phyloP scores from a whole-genome alignment of 768 basidiomycete species.

The Lactarius evosmus region DNA sequence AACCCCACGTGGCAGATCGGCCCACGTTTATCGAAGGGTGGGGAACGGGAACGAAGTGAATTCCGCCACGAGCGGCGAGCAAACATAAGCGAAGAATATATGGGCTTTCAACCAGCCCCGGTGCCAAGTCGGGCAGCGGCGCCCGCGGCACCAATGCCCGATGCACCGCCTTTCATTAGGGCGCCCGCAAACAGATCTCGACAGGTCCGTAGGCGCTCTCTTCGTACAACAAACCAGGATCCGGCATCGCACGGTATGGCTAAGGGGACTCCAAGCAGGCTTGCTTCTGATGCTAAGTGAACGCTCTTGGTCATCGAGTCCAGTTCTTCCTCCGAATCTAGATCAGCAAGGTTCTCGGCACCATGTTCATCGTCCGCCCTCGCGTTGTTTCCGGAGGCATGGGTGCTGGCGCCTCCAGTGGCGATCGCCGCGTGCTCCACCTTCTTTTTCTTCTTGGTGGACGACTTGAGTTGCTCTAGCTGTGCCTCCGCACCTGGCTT shows the following conservation, averaged over 20 bases:
- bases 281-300: slow-evolving; percentile 51
- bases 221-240: slow-evolving; percentile 77
- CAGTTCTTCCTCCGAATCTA: slow-evolving; percentile 84
- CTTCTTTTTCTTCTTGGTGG: slow-evolving; percentile 69
- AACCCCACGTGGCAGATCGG: neutral
- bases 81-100: neutral
- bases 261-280: slow-evolving; percentile 59
- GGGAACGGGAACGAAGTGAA: neutral
- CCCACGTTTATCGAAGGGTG: neutral
- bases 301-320: slow-evolving; percentile 69
- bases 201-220: slow-evolving; percentile 55
- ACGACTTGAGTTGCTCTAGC: slow-evolving; percentile 33
- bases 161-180: slow-evolving; percentile 31
- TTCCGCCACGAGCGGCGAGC: neutral
- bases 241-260: slow-evolving; percentile 72
- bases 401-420: slow-evolving; percentile 34
- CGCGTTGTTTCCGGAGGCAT: slow-evolving; percentile 45
- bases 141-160: slow-evolving; percentile 28
- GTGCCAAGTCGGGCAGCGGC: slow-evolving; percentile 26
- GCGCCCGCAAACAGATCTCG: slow-evolving; percentile 35
- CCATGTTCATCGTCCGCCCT: slow-evolving; percentile 50
- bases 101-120: slow-evolving; percentile 15
- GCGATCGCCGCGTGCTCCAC: slow-evolving; percentile 42
- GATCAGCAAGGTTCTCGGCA: slow-evolving; percentile 64
- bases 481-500: slow-evolving; percentile 42